phyloP scores from a whole-genome alignment of 1,139 yeast genomes.

The Tardiomyces digboiensis region DNA sequence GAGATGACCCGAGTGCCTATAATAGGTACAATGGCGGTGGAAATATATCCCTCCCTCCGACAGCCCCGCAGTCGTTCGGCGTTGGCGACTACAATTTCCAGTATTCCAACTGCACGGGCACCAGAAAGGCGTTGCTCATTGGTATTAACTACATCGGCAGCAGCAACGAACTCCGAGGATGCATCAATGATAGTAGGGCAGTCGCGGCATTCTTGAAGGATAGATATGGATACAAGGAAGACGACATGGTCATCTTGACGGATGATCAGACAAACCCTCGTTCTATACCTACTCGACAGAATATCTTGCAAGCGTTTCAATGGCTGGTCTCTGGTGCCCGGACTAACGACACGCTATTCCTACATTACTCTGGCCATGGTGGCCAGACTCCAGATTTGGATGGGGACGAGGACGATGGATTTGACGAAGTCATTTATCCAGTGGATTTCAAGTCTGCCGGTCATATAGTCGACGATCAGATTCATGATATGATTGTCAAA shows the following conservation, averaged over 20 bases:
- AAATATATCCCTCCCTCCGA: conserved; percentile 22
- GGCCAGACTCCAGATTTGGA: conserved; percentile 71
- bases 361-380: conserved; percentile 95
- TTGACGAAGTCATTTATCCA: conserved; percentile 86
- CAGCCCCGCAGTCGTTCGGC: conserved; percentile 30
- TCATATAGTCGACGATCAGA: conserved; percentile 71
- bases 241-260: conserved; percentile 78
- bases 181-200: conserved; percentile 53
- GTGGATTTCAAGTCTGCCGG: conserved; percentile 73
- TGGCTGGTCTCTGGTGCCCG: conserved; percentile 81
- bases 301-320: conserved; percentile 79
- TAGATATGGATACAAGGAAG: conserved; percentile 56
- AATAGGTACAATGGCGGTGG: conserved; percentile 9
- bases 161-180: conserved; percentile 65
- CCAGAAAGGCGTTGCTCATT: conserved; percentile 69
- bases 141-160: conserved; percentile 85
- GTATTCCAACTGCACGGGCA: conserved; percentile 70
- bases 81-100: conserved; percentile 35
- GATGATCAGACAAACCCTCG: conserved; percentile 60
- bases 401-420: conserved; percentile 90
- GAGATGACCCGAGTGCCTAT: neutral
- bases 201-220: conserved; percentile 30
- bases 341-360: conserved; percentile 58
- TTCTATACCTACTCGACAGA: conserved; percentile 64
- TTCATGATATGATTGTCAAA: conserved; percentile 75